Conservation (phyloP, 768 basidiomycete species). For the Podaxis pistillaris region DNA sequence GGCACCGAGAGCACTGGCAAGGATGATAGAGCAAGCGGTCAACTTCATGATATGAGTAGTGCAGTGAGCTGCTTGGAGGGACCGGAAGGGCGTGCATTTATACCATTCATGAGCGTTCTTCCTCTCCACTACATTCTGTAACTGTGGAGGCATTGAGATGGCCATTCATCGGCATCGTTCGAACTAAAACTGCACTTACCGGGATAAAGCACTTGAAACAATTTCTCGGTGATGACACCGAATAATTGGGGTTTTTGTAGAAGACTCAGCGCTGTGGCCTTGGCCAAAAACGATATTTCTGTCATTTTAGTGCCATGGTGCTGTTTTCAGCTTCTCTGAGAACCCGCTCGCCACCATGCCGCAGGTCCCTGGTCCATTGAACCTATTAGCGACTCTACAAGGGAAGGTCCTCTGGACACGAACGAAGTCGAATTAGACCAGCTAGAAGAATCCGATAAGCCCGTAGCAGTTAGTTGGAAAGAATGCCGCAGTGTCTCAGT, state of each 20-base stretch:
- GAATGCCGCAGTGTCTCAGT: neutral
- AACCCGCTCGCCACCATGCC: no score
- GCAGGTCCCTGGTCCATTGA: no score
- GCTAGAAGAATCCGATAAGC: neutral
- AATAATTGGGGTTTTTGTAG: neutral
- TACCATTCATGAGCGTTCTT: neutral
- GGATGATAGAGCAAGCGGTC: neutral
- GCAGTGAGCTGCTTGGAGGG: neutral
- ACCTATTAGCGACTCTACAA: no score
- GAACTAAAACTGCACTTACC: neutral
- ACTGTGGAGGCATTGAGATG: neutral
- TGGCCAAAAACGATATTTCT: neutral
- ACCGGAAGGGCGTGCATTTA: neutral
- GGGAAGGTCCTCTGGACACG: no score
- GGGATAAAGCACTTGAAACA: neutral
- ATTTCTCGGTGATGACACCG: neutral
- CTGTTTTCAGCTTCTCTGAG: neutral
- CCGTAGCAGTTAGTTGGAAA: neutral
- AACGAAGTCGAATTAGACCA: no score
- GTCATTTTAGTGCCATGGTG: neutral
- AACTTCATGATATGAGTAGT: neutral
- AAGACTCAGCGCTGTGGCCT: neutral
- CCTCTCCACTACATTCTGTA: neutral
- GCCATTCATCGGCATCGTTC: neutral
- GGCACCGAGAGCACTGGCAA: neutral